Conservation (phyloP, 148 eudicot species). For the Amaranthus palmeri region DNA sequence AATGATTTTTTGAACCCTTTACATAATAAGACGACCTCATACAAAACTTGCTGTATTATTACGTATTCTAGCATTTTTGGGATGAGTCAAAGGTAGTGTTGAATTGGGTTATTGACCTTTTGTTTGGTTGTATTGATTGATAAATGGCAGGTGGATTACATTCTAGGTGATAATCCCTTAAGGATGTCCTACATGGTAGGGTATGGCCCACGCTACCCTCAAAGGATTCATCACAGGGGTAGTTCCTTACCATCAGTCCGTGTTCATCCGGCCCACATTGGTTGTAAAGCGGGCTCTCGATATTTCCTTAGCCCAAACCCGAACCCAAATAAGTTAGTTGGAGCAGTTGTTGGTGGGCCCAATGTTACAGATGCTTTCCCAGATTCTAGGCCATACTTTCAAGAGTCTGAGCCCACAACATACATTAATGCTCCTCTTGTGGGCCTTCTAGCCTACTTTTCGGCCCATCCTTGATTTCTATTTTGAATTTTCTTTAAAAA, state of each 20-base stretch:
- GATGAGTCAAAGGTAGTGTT: too few relatives aligned
- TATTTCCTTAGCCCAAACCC: slow-evolving; percentile 71
- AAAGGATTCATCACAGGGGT: slow-evolving; percentile 82
- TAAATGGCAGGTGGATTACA: slow-evolving; percentile 71
- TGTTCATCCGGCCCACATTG: slow-evolving; percentile 68
- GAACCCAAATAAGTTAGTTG: slow-evolving; percentile 72
- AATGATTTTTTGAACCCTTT: too few relatives aligned
- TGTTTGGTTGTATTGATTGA: neutral
- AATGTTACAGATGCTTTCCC: slow-evolving; percentile 72
- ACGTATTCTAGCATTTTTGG: neutral
- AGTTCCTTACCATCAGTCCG: slow-evolving; percentile 71
- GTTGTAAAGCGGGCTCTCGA: slow-evolving; percentile 71
- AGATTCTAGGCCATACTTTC: slow-evolving; percentile 81
- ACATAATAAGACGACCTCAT: too few relatives aligned
- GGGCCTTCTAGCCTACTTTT: slow-evolving; percentile 84
- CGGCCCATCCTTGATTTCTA: slow-evolving; percentile 49
- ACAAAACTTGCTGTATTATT: too few relatives aligned
- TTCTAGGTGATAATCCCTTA: slow-evolving; percentile 87
- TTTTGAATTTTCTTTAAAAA: neutral
- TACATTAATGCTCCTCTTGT: slow-evolving; percentile 92
- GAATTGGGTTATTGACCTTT: too few relatives aligned
- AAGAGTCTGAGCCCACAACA: slow-evolving; percentile 94
- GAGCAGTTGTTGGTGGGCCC: slow-evolving; percentile 98
- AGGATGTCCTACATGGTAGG: slow-evolving; percentile 98
- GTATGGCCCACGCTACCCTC: slow-evolving; percentile 74